A percentile compares a stretch with the other conserved stretches of the same genome.
phyloP scores from a whole-genome alignment of 148 eudicot species.

The Chenopodium formosanum region DNA sequence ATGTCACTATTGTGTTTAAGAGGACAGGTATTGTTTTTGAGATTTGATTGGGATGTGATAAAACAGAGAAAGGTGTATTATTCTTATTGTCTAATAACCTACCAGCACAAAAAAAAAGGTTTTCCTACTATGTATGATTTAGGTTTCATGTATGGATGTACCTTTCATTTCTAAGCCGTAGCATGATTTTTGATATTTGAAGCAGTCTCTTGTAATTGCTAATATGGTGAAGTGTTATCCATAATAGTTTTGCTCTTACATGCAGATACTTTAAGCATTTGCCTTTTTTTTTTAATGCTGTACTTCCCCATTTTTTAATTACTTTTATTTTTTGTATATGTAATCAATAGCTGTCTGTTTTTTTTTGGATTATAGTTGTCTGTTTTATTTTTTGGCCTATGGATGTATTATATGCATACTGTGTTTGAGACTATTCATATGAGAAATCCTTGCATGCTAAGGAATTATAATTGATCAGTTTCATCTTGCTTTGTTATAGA shows the following conservation, averaged over 20 bases:
- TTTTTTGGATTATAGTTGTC: not conserved
- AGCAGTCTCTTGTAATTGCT: not conserved
- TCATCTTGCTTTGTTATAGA: not conserved
- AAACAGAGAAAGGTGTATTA: not conserved
- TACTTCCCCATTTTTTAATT: not conserved
- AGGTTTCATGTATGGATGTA: no score
- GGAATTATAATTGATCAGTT: not conserved
- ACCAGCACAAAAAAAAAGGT: not conserved
- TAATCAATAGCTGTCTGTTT: not conserved
- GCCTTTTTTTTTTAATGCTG: not conserved
- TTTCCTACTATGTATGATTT: not conserved
- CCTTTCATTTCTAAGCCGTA: not conserved
- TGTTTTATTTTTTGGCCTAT: not conserved
- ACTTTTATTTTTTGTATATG: not conserved
- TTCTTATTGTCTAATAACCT: not conserved
- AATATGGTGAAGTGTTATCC: not conserved
- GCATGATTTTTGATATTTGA: not conserved
- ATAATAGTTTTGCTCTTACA: not conserved
- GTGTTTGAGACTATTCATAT: not conserved
- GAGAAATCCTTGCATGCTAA: not conserved
- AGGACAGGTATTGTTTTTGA: not conserved
- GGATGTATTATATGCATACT: not conserved
- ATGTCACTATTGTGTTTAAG: not conserved
- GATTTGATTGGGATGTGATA: not conserved
- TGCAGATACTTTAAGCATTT: not conserved